These are phyloP conservation scores for Termitomyces eurrhizus DNA, from an alignment of 768 basidiomycete species.

Conservation along the genomic window DNA sequence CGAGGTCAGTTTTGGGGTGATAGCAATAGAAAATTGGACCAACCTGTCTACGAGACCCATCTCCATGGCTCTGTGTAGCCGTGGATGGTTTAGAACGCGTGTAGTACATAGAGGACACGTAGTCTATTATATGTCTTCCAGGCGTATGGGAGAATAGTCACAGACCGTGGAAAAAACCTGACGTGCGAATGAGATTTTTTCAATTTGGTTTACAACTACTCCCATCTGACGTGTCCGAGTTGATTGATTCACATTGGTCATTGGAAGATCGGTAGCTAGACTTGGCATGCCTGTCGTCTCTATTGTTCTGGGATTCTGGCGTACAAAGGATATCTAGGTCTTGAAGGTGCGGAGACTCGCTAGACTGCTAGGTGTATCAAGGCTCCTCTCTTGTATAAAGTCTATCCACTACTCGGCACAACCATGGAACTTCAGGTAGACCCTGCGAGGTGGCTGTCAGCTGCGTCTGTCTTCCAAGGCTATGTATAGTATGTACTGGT, in stretches of 20 bases:
- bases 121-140: background rate
- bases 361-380: background rate
- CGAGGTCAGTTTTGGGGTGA: background rate
- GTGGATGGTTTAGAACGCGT: background rate
- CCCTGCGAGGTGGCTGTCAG: background rate
- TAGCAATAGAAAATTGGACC: too few species aligned
- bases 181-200: background rate
- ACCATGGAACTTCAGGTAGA: background rate
- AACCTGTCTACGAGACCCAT: background rate
- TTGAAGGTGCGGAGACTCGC: background rate
- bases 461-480: background rate
- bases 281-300: background rate
- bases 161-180: slow-evolving; percentile 3
- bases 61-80: background rate
- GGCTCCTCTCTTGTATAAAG: background rate
- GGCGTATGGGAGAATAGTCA: slow-evolving; percentile 1
- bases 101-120: background rate
- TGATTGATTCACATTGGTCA: background rate
- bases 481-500: background rate
- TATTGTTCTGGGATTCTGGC: background rate
- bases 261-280: background rate
- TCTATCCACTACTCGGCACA: background rate
- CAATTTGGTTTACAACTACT: background rate
- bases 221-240: background rate
- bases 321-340: background rate